Conservation (phyloP, 352 stramenopile species). For the Phytophthora hibernalis region DNA sequence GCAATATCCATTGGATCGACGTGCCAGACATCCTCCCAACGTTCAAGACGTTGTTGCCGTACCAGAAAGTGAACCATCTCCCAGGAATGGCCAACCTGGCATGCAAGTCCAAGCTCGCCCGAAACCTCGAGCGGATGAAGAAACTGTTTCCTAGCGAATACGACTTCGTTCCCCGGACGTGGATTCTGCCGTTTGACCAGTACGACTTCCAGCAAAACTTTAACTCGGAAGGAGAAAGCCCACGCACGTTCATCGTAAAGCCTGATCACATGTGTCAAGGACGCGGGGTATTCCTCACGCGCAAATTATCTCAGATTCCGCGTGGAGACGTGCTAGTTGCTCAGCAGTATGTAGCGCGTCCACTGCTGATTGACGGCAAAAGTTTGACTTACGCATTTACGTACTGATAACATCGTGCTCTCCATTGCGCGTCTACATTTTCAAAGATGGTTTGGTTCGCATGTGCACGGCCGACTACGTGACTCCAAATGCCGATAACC, state of each 20-base stretch:
- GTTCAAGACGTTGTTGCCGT: constrained; percentile 91
- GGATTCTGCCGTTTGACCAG: constrained; percentile 96
- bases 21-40: constrained; percentile 90
- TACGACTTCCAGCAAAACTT: constrained; percentile 94
- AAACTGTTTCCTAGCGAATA: constrained; percentile 94
- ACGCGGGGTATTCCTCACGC: constrained; percentile 96
- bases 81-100: constrained; percentile 95
- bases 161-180: constrained; percentile 95
- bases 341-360: constrained; percentile 86
- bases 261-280: constrained; percentile 91
- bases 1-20: constrained; percentile 97
- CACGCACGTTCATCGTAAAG: constrained; percentile 96
- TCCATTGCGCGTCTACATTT: constrained; percentile 91
- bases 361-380: constrained; percentile 88
- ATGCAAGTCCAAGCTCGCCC: constrained; percentile 94
- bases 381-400: constrained; percentile 95
- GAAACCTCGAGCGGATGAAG: constrained; percentile 96
- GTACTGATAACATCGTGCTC: constrained; percentile 88
- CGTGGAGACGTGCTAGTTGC: constrained; percentile 86
- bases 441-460: constrained; percentile 90
- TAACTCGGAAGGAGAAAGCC: constrained; percentile 85
- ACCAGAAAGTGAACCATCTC: constrained; percentile 97
- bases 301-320: constrained; percentile 91
- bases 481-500: constrained; percentile 80
- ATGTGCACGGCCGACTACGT: constrained; percentile 93